Conservation (phyloP, 2,329 filamentous ascomycete genomes). For the Cladosporium halotolerans region DNA sequence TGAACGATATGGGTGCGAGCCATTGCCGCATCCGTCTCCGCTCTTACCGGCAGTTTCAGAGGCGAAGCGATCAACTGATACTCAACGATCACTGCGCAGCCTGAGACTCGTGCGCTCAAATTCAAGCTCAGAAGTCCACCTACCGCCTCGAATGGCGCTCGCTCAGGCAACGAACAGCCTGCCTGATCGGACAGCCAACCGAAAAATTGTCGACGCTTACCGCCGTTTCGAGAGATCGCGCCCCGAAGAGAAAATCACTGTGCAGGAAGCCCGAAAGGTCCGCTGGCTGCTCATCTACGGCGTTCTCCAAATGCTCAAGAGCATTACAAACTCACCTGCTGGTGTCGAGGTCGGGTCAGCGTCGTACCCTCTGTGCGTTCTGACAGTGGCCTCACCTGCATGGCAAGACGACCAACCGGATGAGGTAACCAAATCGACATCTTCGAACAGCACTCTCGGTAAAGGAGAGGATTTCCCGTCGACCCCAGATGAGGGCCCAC, state of each 20-base stretch:
- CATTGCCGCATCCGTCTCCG: slow-evolving; percentile 61
- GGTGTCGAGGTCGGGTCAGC: slow-evolving; percentile 55
- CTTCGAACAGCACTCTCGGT: too few species aligned
- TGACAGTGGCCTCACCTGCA: not conserved
- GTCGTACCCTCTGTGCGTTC: slow-evolving; percentile 54
- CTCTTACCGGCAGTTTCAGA: slow-evolving; percentile 50
- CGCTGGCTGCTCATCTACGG: slow-evolving; percentile 73
- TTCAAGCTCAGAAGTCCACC: slow-evolving; percentile 38
- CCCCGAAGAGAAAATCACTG: slow-evolving; percentile 52
- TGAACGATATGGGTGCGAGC: slow-evolving; percentile 49
- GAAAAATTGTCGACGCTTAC: slow-evolving; percentile 60
- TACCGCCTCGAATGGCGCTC: slow-evolving; percentile 49
- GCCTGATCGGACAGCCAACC: slow-evolving; percentile 32
- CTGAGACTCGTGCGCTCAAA: slow-evolving; percentile 32
- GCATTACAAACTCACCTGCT: slow-evolving; percentile 53
- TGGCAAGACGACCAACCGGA: not conserved
- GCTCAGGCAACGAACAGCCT: slow-evolving; percentile 43
- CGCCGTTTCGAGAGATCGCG: slow-evolving; percentile 60
- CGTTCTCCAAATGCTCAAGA: slow-evolving; percentile 64
- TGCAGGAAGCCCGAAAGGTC: slow-evolving; percentile 66
- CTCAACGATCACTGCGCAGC: slow-evolving; percentile 30
- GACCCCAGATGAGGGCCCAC: not conserved
- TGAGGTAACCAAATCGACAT: not conserved
- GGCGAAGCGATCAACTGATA: slow-evolving; percentile 21
- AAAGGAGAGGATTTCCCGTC: not conserved